Percentiles rank a stretch among this genome's conserved stretches.
Conservation (phyloP, 768 basidiomycete genomes). For the Gloeopeniophorella convolvens region DNA sequence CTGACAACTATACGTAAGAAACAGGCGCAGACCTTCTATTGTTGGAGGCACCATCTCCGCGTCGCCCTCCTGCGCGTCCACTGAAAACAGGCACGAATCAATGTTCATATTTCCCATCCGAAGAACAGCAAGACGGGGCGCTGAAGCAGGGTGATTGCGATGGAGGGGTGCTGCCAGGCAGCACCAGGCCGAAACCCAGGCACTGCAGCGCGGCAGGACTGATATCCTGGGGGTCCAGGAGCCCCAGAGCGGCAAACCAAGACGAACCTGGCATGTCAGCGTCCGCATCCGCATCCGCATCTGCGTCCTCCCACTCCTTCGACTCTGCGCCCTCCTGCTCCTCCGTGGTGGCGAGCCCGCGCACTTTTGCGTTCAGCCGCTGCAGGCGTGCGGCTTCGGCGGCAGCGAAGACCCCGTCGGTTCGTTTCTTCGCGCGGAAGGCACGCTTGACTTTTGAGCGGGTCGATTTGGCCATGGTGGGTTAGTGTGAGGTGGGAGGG, state of each 20-base stretch:
- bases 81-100: background rate
- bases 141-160: no score
- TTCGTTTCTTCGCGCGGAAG: conserved; percentile 72
- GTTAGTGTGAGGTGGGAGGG: background rate
- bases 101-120: no score
- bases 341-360: conserved; percentile 33
- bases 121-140: no score
- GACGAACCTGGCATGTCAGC: conserved; percentile 22
- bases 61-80: background rate
- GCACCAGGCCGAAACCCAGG: conserved; percentile 22
- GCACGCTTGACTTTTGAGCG: conserved; percentile 77
- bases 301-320: conserved; percentile 16
- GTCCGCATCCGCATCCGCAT: conserved; percentile 20
- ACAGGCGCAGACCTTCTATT: conserved; percentile 4
- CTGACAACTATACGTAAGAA: background rate
- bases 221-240: conserved; percentile 47
- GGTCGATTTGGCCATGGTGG: conserved; percentile 72
- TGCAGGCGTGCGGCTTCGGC: conserved; percentile 70
- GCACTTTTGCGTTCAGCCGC: conserved; percentile 64
- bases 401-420: conserved; percentile 67
- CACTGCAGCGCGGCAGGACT: conserved; percentile 42
- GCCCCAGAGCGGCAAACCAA: conserved; percentile 15
- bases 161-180: no score
- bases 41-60: background rate
- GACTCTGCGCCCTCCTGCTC: conserved; percentile 10